These are phyloP conservation scores for Exophiala spinifera DNA, from an alignment of 2,329 filamentous ascomycete genomes.

Conservation along the genomic window DNA sequence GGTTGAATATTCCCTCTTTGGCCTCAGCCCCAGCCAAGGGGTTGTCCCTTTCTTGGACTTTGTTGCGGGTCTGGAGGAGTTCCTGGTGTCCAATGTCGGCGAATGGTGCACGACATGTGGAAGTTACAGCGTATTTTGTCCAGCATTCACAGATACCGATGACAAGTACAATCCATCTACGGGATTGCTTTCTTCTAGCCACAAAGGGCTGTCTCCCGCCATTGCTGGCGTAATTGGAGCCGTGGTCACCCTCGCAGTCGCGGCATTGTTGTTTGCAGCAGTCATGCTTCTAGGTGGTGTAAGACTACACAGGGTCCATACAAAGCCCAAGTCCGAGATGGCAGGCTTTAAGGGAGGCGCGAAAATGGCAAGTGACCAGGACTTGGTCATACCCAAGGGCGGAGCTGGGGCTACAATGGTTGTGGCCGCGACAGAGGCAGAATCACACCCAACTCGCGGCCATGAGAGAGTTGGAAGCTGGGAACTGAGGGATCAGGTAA, in stretches of 20 bases:
- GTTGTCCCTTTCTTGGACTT: slow-evolving; percentile 54
- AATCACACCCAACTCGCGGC: slow-evolving; percentile 33
- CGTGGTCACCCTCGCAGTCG: slow-evolving; percentile 48
- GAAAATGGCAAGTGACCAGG: slow-evolving; percentile 55
- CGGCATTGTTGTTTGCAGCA: slow-evolving; percentile 40
- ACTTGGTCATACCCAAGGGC: slow-evolving; percentile 48
- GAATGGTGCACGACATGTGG: slow-evolving; percentile 55
- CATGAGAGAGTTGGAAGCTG: slow-evolving; percentile 58
- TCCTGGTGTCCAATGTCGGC: slow-evolving; percentile 43
- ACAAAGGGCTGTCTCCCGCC: slow-evolving; percentile 34
- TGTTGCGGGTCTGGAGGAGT: slow-evolving; percentile 40
- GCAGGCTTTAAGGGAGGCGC: slow-evolving; percentile 56
- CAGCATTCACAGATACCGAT: slow-evolving; percentile 34
- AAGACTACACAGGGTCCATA: slow-evolving; percentile 42
- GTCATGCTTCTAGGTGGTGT: slow-evolving; percentile 44
- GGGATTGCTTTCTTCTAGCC: slow-evolving; percentile 1
- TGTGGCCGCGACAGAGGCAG: slow-evolving; percentile 32
- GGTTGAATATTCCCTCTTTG: slow-evolving; percentile 51
- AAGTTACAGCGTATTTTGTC: slow-evolving; percentile 51
- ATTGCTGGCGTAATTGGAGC: slow-evolving; percentile 58
- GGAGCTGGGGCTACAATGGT: slow-evolving; percentile 35
- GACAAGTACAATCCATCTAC: slow-evolving; percentile 9
- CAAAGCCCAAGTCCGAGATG: slow-evolving; percentile 37
- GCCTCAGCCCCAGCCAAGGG: slow-evolving; percentile 43
- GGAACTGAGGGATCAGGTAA: slow-evolving; percentile 46